phyloP scores from a whole-genome alignment of 768 basidiomycete genomes.

The Suillus lakei region DNA sequence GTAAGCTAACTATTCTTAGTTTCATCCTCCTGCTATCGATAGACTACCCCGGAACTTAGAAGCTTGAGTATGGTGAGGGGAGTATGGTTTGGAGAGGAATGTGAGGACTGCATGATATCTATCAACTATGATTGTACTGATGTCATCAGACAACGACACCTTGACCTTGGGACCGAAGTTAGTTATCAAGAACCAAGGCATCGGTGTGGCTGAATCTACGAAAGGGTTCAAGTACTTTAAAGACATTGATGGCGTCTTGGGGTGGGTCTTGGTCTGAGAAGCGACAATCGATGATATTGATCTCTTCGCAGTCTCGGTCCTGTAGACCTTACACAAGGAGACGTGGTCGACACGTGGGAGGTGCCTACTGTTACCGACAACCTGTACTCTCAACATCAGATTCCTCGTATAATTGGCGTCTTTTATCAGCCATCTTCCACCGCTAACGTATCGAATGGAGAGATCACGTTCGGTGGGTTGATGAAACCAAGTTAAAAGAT shows the following conservation, averaged over 20 bases:
- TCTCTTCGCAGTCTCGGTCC: conserved; percentile 48
- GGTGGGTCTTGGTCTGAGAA: conserved; percentile 31
- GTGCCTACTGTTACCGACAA: conserved; percentile 66
- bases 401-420: conserved; percentile 52
- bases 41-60: conserved; percentile 30
- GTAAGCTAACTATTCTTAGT: conserved; percentile 29
- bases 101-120: conserved; percentile 31
- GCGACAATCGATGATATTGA: neutral
- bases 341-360: conserved; percentile 41
- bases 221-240: conserved; percentile 39
- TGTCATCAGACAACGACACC: conserved; percentile 48
- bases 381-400: conserved; percentile 51
- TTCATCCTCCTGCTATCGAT: conserved; percentile 3
- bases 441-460: conserved; percentile 47
- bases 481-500: conserved; percentile 43
- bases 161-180: conserved; percentile 46
- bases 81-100: conserved; percentile 57
- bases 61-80: conserved; percentile 58
- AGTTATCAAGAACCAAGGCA: conserved; percentile 51
- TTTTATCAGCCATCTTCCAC: conserved; percentile 54
- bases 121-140: neutral
- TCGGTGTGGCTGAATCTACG: conserved; percentile 50
- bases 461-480: conserved; percentile 60
- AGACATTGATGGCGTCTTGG: conserved; percentile 58
- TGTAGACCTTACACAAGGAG: conserved; percentile 50